Conservation (phyloP, 164 flowering plant genomes). For the Aristolochia fimbriata region DNA sequence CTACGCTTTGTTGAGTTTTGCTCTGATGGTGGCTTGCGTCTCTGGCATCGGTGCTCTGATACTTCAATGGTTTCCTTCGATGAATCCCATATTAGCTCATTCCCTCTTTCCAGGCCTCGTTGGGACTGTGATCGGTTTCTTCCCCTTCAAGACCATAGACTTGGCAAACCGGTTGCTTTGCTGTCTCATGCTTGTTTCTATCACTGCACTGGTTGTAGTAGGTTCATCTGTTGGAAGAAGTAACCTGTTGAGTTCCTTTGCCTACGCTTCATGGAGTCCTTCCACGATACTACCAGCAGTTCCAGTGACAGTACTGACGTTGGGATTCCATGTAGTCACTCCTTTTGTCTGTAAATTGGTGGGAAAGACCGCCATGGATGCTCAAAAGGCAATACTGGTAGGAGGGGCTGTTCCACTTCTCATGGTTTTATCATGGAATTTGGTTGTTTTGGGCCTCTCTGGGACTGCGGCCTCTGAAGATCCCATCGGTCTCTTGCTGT, state of each 20-base stretch:
- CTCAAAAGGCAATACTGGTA: slow-evolving; percentile 45
- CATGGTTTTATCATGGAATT: slow-evolving; percentile 68
- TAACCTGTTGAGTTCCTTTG: slow-evolving; percentile 34
- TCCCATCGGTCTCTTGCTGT: slow-evolving; percentile 52
- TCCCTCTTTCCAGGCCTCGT: slow-evolving; percentile 36
- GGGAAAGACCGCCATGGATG: slow-evolving; percentile 35
- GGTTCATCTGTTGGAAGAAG: slow-evolving; percentile 51
- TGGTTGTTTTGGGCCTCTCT: slow-evolving; percentile 56
- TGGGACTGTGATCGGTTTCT: slow-evolving; percentile 31
- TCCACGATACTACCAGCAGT: slow-evolving; percentile 46
- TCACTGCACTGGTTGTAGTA: slow-evolving; percentile 35
- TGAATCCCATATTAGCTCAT: slow-evolving; percentile 28
- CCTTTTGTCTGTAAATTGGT: slow-evolving; percentile 59
- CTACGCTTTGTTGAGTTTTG: slow-evolving; percentile 43
- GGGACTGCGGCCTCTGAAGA: slow-evolving; percentile 23
- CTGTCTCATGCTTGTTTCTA: slow-evolving; percentile 45
- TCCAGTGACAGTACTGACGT: slow-evolving; percentile 57
- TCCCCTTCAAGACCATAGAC: slow-evolving; percentile 50
- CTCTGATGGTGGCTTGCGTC: slow-evolving; percentile 61
- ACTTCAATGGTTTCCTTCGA: slow-evolving; percentile 37
- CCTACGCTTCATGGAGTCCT: slow-evolving; percentile 35
- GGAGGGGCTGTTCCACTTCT: slow-evolving; percentile 54
- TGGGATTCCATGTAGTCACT: slow-evolving; percentile 70
- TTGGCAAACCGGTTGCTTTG: slow-evolving; percentile 38
- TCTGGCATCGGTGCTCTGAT: slow-evolving; percentile 60